These are phyloP conservation scores for Sesbania bispinosa DNA, from an alignment of 306 rosid species.

Conservation along the genomic window DNA sequence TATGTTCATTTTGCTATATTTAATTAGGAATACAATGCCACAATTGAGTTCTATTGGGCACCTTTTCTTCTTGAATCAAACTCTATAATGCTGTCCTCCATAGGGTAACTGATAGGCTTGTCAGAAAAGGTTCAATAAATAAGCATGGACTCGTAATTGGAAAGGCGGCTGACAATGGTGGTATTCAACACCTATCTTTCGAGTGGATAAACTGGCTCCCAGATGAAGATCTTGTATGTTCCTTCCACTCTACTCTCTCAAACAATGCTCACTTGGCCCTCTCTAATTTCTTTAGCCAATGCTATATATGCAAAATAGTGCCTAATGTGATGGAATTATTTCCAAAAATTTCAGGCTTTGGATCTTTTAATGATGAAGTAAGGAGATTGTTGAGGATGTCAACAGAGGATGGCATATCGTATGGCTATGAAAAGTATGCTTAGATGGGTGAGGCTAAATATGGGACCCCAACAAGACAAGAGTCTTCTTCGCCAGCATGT, in stretches of 20 bases:
- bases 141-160: slow-evolving; percentile 84
- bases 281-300: not conserved
- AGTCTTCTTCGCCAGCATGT: slow-evolving; percentile 97
- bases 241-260: not conserved
- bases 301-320: not conserved
- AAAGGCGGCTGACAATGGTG: slow-evolving; percentile 74
- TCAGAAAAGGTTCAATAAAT: slow-evolving; percentile 76
- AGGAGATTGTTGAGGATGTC: slow-evolving; percentile 60
- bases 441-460: slow-evolving; percentile 78
- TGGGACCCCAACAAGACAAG: slow-evolving; percentile 75
- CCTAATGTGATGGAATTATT: not conserved
- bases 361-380: slow-evolving; percentile 74
- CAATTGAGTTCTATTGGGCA: slow-evolving; percentile 98
- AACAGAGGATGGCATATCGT: slow-evolving; percentile 80
- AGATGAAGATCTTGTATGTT: slow-evolving; percentile 78
- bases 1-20: not conserved
- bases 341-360: slow-evolving; percentile 50
- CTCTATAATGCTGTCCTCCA: slow-evolving; percentile 77
- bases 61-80: slow-evolving; percentile 95
- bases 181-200: slow-evolving; percentile 87
- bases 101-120: slow-evolving; percentile 79
- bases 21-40: slow-evolving; percentile 75
- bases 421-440: slow-evolving; percentile 88
- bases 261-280: not conserved
- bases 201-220: slow-evolving; percentile 93